Evolutionary conservation across 2,329 filamentous ascomycete species (phyloP).

Genomic region (Neonectria hederae): DNA sequence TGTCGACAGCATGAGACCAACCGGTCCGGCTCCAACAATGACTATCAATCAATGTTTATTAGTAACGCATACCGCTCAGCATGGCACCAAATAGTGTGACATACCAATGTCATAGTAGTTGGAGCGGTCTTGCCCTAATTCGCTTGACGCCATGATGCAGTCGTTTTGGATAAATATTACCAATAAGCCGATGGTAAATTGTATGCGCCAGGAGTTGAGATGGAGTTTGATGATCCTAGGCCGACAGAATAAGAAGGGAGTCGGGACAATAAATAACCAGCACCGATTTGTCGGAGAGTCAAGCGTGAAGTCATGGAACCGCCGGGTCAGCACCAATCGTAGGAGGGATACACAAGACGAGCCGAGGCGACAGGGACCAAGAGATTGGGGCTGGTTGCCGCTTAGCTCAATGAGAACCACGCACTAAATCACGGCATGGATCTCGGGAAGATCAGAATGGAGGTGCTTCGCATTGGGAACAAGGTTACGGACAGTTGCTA

Average conservation of each 20-base stretch:
- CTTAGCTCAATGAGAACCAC: constrained; percentile 5
- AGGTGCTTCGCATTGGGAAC: constrained; percentile 4
- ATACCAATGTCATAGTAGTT: constrained; percentile 58
- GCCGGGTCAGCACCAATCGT: constrained; percentile 2
- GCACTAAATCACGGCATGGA: constrained; percentile 24
- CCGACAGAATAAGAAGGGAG: neutral
- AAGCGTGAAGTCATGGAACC: constrained; percentile 5
- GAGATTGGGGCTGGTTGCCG: neutral
- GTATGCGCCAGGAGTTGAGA: neutral
- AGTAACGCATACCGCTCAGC: neutral
- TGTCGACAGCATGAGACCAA: constrained; percentile 86
- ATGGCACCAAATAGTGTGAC: neutral
- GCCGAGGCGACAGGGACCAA: constrained; percentile 13
- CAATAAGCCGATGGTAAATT: constrained; percentile 15
- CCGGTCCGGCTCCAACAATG: constrained; percentile 88
- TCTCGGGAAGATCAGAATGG: constrained; percentile 21
- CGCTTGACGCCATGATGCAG: constrained; percentile 28
- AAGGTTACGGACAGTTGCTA: neutral
- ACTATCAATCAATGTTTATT: constrained; percentile 60
- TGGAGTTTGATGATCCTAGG: neutral
- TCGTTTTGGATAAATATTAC: constrained; percentile 5
- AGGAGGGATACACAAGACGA: constrained; percentile 3
- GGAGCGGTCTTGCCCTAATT: constrained; percentile 31
- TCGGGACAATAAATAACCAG: constrained; percentile 12
- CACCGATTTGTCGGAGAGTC: neutral